Evolutionary conservation across 176 grass and related monocot genomes (phyloP).

Genomic region (Saccharum spontaneum): DNA sequence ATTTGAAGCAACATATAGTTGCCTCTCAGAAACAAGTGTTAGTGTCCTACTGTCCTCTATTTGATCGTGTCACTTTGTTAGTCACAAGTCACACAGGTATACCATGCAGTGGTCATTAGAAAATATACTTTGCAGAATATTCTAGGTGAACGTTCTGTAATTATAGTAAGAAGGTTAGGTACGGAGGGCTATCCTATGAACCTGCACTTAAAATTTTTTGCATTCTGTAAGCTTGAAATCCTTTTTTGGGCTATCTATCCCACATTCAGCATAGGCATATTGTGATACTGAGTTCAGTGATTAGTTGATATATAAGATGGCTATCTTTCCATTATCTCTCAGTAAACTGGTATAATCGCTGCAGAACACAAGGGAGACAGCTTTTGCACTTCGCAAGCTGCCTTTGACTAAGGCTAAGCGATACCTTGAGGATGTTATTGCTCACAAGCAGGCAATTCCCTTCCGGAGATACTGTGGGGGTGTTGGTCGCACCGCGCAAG

Average conservation of each 20-base stretch:
- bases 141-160: neutral
- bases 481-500: conserved; percentile 86
- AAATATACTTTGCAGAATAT: neutral
- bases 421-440: conserved; percentile 89
- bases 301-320: neutral
- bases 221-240: neutral
- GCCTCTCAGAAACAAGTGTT: neutral
- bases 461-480: conserved; percentile 79
- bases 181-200: neutral
- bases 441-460: conserved; percentile 92
- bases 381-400: conserved; percentile 60
- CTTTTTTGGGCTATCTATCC: neutral
- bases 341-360: neutral
- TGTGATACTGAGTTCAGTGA: neutral
- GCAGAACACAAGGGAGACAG: conserved; percentile 90
- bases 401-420: conserved; percentile 77
- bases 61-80: neutral
- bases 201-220: neutral
- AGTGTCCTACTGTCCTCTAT: neutral
- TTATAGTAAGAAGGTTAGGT: neutral
- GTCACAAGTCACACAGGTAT: neutral
- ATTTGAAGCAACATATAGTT: neutral
- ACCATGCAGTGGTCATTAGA: neutral
- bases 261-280: neutral
- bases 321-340: neutral